Evolutionary conservation across 2,329 filamentous ascomycete species (phyloP).

Genomic region (Simplicillium sp.): DNA sequence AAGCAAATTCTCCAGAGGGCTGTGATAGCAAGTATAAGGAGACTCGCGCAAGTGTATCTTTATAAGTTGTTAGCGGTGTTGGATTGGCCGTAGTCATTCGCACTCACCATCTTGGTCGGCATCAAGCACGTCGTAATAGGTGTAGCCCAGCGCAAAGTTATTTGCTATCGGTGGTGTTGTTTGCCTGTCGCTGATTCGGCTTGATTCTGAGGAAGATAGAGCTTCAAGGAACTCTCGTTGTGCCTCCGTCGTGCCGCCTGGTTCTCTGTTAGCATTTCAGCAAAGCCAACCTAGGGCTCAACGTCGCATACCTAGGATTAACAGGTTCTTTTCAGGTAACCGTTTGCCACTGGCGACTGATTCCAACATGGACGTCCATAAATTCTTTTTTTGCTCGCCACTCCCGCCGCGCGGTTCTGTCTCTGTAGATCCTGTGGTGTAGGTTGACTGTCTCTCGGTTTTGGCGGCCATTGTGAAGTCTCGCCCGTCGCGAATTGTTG

Average conservation of each 20-base stretch:
- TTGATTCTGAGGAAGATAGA: conserved; percentile 43
- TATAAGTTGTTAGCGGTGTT: conserved; percentile 11
- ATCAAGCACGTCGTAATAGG: conserved; percentile 89
- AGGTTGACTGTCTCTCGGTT: conserved; percentile 48
- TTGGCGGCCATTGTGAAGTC: conserved; percentile 35
- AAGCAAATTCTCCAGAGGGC: conserved; percentile 72
- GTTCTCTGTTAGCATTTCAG: conserved; percentile 1
- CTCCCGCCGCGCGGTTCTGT: conserved; percentile 40
- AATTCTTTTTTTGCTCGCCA: conserved; percentile 72
- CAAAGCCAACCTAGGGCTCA: neutral
- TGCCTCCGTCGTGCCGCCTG: conserved; percentile 72
- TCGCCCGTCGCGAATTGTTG: neutral
- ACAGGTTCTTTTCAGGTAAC: conserved; percentile 81
- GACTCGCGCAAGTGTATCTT: conserved; percentile 82
- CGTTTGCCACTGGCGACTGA: conserved; percentile 83
- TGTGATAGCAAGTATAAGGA: conserved; percentile 84
- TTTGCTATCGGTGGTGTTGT: conserved; percentile 77
- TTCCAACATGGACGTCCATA: conserved; percentile 92
- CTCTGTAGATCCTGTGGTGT: conserved; percentile 45
- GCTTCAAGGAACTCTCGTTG: conserved; percentile 76
- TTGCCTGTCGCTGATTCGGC: conserved; percentile 44
- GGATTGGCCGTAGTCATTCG: neutral
- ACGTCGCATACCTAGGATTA: conserved; percentile 61
- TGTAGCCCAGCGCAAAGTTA: conserved; percentile 86
- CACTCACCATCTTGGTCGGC: conserved; percentile 77